These are phyloP conservation scores for Dujonia santamariae DNA, from an alignment of 1,139 yeast genomes.

Conservation along the genomic window DNA sequence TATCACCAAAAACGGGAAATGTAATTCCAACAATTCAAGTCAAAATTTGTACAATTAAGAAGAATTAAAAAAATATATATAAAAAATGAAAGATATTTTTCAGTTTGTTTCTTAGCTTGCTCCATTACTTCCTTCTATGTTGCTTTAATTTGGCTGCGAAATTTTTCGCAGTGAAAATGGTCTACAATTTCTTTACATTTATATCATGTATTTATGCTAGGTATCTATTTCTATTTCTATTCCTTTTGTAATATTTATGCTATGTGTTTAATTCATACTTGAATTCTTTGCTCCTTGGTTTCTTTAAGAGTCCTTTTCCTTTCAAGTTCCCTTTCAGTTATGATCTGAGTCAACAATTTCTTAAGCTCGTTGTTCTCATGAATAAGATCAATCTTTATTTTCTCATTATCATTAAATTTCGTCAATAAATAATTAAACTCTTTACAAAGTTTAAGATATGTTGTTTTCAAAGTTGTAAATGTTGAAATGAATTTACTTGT, in stretches of 20 bases:
- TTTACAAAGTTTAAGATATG: slow-evolving; percentile 35
- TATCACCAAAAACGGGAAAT: no score
- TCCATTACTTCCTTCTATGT: no score
- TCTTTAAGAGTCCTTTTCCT: slow-evolving; percentile 9
- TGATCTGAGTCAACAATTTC: slow-evolving; percentile 24
- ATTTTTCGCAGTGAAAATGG: not conserved
- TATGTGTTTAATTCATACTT: no score
- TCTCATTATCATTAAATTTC: slow-evolving; percentile 35
- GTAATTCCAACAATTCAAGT: not conserved
- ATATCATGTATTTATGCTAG: not conserved
- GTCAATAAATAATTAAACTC: slow-evolving; percentile 33
- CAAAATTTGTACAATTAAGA: not conserved
- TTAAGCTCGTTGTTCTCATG: slow-evolving; percentile 34
- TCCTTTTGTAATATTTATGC: no score
- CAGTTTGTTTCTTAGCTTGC: no score
- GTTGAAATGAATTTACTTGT: slow-evolving; percentile 28
- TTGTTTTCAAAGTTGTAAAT: slow-evolving; percentile 30
- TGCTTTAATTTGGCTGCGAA: no score
- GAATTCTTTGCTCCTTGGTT: no score
- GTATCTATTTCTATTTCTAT: no score
- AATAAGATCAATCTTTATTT: slow-evolving; percentile 29
- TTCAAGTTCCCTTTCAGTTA: slow-evolving; percentile 20
- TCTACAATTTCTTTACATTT: not conserved
- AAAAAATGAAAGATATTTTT: no score
- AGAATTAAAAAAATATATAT: not conserved